A percentile compares a stretch with the other conserved stretches of the same genome.
Evolutionary conservation across 306 rosid genomes (phyloP).

Genomic region (Cucurbita argyrosperma): DNA sequence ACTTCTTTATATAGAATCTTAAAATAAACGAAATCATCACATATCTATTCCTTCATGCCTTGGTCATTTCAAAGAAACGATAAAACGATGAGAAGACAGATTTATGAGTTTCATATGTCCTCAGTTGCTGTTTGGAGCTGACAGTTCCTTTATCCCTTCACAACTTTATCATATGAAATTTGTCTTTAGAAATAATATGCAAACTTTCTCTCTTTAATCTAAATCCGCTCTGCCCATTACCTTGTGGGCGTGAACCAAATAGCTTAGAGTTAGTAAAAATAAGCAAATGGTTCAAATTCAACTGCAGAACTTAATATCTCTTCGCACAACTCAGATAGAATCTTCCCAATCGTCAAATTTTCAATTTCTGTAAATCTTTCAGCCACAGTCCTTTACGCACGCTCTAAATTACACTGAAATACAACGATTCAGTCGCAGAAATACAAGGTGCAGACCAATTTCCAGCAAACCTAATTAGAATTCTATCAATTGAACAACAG

Average conservation of each 20-base stretch:
- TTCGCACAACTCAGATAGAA: not conserved
- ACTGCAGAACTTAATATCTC: not conserved
- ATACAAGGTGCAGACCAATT: not conserved
- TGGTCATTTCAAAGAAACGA: not conserved
- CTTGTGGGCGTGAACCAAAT: not conserved
- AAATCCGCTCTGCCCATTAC: not conserved
- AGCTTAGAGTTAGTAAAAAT: not conserved
- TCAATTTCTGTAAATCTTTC: not conserved
- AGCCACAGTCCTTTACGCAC: not conserved
- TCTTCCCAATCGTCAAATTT: not conserved
- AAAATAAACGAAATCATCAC: not conserved
- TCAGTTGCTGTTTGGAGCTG: not conserved
- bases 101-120: not conserved
- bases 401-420: not conserved
- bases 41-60: not conserved
- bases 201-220: not conserved
- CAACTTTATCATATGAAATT: not conserved
- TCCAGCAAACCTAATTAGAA: not conserved
- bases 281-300: not conserved
- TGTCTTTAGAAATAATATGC: not conserved
- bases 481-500: not conserved
- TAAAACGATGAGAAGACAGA: not conserved
- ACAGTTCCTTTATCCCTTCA: not conserved
- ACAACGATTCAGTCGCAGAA: not conserved
- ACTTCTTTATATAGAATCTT: not conserved